Evolutionary conservation across 805 yeast genomes (phyloP).

Genomic region (Kodamaea kakaduensis): DNA sequence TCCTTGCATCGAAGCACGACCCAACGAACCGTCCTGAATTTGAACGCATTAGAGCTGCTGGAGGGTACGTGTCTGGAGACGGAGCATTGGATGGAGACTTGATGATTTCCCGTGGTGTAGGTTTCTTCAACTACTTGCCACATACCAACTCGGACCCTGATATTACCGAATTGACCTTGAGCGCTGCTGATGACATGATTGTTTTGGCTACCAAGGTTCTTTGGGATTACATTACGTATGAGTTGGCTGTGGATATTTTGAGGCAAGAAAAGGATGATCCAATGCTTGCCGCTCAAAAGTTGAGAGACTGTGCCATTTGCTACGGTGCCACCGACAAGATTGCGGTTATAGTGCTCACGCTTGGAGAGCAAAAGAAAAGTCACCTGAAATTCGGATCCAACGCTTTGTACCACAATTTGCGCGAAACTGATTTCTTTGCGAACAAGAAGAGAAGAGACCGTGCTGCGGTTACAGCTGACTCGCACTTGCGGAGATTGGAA

Average conservation of each 20-base stretch:
- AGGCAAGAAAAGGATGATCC: constrained; percentile 80
- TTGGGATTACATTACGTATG: constrained; percentile 82
- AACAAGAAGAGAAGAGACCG: constrained; percentile 44
- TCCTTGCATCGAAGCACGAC: constrained; percentile 73
- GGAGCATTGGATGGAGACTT: constrained; percentile 82
- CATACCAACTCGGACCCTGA: constrained; percentile 88
- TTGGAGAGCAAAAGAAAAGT: constrained; percentile 46
- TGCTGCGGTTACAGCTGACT: constrained; percentile 48
- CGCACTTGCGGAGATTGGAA: constrained; percentile 75
- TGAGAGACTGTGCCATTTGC: constrained; percentile 90
- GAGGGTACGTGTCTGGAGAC: constrained; percentile 83
- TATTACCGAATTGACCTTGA: constrained; percentile 55
- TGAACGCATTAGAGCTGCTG: constrained; percentile 84
- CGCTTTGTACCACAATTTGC: constrained; percentile 34
- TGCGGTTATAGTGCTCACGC: constrained; percentile 74
- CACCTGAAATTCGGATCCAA: constrained; percentile 26
- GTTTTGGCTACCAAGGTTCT: constrained; percentile 78
- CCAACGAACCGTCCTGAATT: constrained; percentile 76
- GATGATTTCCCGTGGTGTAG: constrained; percentile 86
- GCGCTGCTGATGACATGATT: constrained; percentile 74
- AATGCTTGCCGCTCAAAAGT: constrained; percentile 84
- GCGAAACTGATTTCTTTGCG: constrained; percentile 31
- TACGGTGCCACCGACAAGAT: constrained; percentile 82
- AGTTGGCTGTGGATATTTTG: constrained; percentile 86
- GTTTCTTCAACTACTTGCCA: constrained; percentile 80